phyloP scores from a whole-genome alignment of 306 rosid species.

The Quercus cerris region DNA sequence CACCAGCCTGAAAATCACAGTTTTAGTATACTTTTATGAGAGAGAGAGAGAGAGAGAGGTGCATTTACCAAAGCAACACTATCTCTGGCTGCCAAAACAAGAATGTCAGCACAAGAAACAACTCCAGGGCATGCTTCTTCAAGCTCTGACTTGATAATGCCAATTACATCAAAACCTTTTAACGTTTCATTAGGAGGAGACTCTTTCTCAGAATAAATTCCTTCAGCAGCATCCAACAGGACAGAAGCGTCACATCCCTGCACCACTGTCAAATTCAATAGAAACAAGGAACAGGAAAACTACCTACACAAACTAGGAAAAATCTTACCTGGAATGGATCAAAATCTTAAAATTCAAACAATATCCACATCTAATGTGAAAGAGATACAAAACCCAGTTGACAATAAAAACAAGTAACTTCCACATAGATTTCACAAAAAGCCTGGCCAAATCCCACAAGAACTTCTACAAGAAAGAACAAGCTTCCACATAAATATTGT shows the following conservation, averaged over 20 bases:
- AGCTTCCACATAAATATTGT: background rate
- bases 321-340: background rate
- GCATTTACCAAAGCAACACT: slow-evolving; percentile 29
- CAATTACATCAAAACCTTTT: slow-evolving; percentile 39
- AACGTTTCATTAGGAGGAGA: slow-evolving; percentile 31
- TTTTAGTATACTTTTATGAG: background rate
- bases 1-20: slow-evolving; percentile 32
- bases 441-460: background rate
- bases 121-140: slow-evolving; percentile 38
- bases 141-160: slow-evolving; percentile 32
- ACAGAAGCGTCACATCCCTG: slow-evolving; percentile 52
- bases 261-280: background rate
- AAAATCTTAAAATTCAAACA: background rate
- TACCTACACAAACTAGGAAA: background rate
- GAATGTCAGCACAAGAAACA: slow-evolving; percentile 47
- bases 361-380: background rate
- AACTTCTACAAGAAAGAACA: background rate
- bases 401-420: background rate
- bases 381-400: no score
- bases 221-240: slow-evolving; percentile 31
- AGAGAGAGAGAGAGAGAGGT: background rate
- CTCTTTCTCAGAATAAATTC: slow-evolving; percentile 33
- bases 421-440: background rate
- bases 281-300: background rate
- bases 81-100: slow-evolving; percentile 48